phyloP scores from a whole-genome alignment of 148 eudicot species.

The Beta vulgaris region DNA sequence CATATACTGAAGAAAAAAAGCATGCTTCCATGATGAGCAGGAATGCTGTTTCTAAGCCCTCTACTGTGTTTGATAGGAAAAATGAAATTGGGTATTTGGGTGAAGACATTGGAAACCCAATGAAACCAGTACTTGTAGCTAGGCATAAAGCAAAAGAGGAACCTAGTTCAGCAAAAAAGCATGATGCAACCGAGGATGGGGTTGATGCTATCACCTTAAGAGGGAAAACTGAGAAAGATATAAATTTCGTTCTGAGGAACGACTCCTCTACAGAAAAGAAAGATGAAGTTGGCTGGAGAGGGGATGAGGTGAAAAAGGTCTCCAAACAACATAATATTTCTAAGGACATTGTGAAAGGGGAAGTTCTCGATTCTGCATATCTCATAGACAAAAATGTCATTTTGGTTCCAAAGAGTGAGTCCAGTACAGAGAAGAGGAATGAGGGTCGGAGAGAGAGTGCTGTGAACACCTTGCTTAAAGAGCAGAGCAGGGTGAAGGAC shows the following conservation, averaged over 20 bases:
- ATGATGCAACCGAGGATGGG: conserved; percentile 16
- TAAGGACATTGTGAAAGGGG: conserved; percentile 20
- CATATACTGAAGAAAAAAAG: conserved; percentile 16
- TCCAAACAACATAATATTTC: conserved; percentile 11
- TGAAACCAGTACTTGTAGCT: conserved; percentile 18
- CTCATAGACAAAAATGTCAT: background rate
- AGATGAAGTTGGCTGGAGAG: conserved; percentile 13
- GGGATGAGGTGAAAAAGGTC: conserved; percentile 5
- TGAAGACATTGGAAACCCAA: conserved; percentile 13
- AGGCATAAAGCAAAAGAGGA: conserved; percentile 23
- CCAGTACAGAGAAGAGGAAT: conserved; percentile 15
- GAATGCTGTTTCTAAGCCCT: conserved; percentile 22
- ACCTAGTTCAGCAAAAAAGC: conserved; percentile 11
- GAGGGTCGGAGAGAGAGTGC: conserved; percentile 7
- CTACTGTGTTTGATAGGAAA: conserved; percentile 15
- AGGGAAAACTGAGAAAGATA: conserved; percentile 19
- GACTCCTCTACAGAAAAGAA: conserved; percentile 11
- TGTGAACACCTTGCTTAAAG: conserved; percentile 13
- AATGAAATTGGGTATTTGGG: conserved; percentile 19
- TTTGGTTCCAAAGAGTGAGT: conserved; percentile 6
- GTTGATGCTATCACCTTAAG: conserved; percentile 19
- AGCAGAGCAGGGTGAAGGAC: conserved; percentile 12
- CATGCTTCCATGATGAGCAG: background rate
- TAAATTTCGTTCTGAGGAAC: conserved; percentile 4
- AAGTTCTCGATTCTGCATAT: background rate